phyloP scores from a whole-genome alignment of 768 basidiomycete genomes.

The Clitopilus passeckerianus region DNA sequence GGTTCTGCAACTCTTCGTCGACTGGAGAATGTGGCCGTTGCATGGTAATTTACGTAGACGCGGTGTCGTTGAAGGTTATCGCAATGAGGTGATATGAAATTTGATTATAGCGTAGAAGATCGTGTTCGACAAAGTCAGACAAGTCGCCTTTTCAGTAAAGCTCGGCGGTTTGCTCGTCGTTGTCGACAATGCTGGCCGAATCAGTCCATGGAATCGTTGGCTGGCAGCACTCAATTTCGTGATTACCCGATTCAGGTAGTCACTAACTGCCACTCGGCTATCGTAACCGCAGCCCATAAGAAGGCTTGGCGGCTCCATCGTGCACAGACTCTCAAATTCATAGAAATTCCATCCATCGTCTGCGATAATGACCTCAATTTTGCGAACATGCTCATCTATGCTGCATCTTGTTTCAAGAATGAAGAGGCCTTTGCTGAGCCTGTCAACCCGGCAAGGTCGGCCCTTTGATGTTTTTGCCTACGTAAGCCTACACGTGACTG shows the following conservation, averaged over 20 bases:
- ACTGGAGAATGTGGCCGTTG: constrained; percentile 35
- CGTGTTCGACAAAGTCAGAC: background rate
- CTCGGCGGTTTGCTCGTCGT: background rate
- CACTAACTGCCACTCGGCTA: background rate
- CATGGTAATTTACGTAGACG: constrained; percentile 45
- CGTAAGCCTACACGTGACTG: background rate
- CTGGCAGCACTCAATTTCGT: background rate
- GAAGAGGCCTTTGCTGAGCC: background rate
- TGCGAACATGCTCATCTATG: background rate
- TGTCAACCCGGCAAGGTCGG: background rate
- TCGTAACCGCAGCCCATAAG: background rate
- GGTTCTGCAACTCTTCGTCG: constrained; percentile 67
- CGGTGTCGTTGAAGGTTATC: constrained; percentile 37
- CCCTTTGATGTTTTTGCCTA: background rate
- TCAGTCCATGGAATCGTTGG: background rate
- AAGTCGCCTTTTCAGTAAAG: background rate
- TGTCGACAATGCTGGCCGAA: background rate
- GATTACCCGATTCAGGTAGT: constrained; percentile 1
- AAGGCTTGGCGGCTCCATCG: background rate
- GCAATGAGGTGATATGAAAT: background rate
- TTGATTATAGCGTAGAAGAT: background rate
- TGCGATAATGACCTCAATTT: background rate
- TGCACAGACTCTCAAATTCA: background rate
- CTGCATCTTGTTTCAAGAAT: background rate
- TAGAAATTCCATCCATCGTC: too few relatives aligned